phyloP scores from a whole-genome alignment of 2,329 filamentous ascomycete species.

The Botrytis fabae region DNA sequence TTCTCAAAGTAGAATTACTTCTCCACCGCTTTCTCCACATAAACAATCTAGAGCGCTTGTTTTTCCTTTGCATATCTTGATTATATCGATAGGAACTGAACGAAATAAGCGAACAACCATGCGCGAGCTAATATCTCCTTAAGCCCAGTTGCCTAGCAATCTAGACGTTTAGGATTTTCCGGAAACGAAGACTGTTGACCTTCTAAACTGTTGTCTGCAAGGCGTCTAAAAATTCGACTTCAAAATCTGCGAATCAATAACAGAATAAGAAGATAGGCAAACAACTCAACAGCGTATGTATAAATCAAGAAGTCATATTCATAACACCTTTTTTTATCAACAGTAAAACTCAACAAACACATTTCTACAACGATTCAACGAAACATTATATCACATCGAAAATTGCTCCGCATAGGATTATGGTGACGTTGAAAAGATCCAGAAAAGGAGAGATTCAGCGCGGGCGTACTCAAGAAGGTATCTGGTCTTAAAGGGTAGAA shows the following conservation, averaged over 20 bases:
- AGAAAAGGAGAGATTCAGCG: too few species aligned
- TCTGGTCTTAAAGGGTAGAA: too few species aligned
- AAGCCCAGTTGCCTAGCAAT: neutral
- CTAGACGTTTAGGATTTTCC: neutral
- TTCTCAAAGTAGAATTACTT: neutral
- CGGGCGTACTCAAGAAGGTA: too few species aligned
- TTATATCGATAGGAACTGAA: neutral
- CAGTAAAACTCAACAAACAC: neutral
- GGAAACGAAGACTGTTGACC: neutral
- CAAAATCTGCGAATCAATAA: fast-evolving
- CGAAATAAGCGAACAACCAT: neutral
- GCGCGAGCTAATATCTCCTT: neutral
- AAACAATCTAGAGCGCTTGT: neutral
- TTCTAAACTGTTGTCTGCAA: neutral
- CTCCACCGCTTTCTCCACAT: neutral
- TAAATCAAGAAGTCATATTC: neutral
- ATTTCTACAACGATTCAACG: neutral
- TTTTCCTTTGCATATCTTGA: neutral
- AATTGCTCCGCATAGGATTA: too few species aligned
- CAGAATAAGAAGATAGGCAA: neutral
- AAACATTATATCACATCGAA: neutral
- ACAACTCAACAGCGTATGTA: neutral
- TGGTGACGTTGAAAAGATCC: too few species aligned
- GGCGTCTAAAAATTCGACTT: neutral
- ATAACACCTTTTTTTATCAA: neutral